Evolutionary conservation across 73 alveolate species (phyloP).

Genomic region (Breviolum minutum): DNA sequence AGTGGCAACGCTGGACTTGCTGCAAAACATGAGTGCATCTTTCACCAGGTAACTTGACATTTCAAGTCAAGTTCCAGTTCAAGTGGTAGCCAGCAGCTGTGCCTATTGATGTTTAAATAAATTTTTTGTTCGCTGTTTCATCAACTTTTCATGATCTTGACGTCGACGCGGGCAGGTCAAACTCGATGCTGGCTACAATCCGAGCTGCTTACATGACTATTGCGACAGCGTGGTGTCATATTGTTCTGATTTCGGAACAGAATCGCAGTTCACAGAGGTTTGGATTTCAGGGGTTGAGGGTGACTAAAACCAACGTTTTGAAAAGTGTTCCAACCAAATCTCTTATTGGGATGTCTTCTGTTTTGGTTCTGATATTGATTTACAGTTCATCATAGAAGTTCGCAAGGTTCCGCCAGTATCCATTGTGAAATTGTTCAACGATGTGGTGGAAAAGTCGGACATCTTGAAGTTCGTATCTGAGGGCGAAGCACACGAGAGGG

Average conservation of each 20-base stretch:
- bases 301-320: too few relatives aligned
- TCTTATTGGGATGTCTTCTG: too few relatives aligned
- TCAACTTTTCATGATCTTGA: too few relatives aligned
- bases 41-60: slow-evolving; percentile 20
- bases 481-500: not conserved
- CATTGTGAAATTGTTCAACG: not conserved
- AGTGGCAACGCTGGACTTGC: not conserved
- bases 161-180: slow-evolving; percentile 8
- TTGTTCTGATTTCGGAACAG: slow-evolving; percentile 39
- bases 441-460: slow-evolving; percentile 3
- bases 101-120: too few relatives aligned
- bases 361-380: too few relatives aligned
- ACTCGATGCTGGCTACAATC: slow-evolving; percentile 8
- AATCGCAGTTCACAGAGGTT: slow-evolving; percentile 42
- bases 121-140: too few relatives aligned
- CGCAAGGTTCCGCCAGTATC: slow-evolving; percentile 12
- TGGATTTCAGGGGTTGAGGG: not conserved
- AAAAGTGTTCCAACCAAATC: too few relatives aligned
- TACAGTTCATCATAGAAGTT: too few relatives aligned
- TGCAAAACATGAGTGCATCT: slow-evolving; percentile 37
- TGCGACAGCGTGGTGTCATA: not conserved
- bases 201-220: not conserved
- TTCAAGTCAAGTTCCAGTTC: not conserved
- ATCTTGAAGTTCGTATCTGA: not conserved
- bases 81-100: too few relatives aligned